A percentile compares a stretch with the other conserved stretches of the same genome.
Conservation (phyloP, 1,139 yeast genomes). For the Candida tunisiensis region DNA sequence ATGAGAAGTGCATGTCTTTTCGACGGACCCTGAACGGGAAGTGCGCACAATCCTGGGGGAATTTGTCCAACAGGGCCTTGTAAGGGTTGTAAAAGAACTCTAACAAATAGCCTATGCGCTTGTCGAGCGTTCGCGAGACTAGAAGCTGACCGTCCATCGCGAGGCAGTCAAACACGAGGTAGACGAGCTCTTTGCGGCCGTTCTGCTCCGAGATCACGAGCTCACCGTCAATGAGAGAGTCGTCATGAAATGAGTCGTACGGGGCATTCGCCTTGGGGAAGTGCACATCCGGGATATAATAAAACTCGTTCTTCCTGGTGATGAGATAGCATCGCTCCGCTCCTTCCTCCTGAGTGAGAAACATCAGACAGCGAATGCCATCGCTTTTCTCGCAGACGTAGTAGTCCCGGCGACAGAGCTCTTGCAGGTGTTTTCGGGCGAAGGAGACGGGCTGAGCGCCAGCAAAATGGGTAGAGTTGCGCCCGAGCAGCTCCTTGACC, state of each 20-base stretch:
- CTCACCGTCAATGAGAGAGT: constrained; percentile 88
- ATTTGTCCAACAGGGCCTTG: constrained; percentile 42
- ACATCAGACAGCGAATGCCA: constrained; percentile 73
- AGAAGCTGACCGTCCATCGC: constrained; percentile 65
- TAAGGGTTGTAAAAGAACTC: constrained; percentile 74
- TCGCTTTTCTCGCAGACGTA: constrained; percentile 94
- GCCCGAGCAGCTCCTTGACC: constrained; percentile 53
- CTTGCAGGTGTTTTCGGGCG: constrained; percentile 45
- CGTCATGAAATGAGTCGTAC: constrained; percentile 52
- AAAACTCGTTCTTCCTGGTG: constrained; percentile 79
- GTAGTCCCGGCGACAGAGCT: constrained; percentile 20
- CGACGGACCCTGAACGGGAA: constrained; percentile 77
- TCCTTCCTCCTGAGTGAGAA: constrained; percentile 43
- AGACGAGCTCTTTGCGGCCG: constrained; percentile 48
- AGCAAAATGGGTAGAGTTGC: constrained; percentile 30
- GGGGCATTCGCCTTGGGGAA: constrained; percentile 52
- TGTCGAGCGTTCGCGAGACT: constrained; percentile 53
- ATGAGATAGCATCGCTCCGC: constrained; percentile 40
- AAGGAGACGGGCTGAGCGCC: constrained; percentile 96
- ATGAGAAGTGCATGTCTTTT: constrained; percentile 76
- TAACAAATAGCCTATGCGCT: constrained; percentile 77
- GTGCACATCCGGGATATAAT: constrained; percentile 65
- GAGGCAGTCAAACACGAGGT: constrained; percentile 80
- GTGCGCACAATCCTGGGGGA: constrained; percentile 57
- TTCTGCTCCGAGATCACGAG: constrained; percentile 33